phyloP scores from a whole-genome alignment of 164 flowering plant genomes.

The Umbellularia californica region DNA sequence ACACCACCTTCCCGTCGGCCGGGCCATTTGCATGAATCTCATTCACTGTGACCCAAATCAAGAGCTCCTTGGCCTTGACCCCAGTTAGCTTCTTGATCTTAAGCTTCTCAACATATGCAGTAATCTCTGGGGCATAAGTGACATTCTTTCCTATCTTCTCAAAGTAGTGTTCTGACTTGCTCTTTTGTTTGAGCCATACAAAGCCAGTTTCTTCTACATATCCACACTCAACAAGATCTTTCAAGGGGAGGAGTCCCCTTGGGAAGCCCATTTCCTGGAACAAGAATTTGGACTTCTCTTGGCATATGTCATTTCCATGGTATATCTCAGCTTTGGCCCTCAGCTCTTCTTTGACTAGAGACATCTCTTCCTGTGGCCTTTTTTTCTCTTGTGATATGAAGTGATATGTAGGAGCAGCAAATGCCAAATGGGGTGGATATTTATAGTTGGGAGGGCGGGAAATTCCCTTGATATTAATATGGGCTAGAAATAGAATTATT shows the following conservation, averaged over 20 bases:
- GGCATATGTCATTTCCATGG: conserved; percentile 4
- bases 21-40: neutral
- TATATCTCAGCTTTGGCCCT: conserved; percentile 3
- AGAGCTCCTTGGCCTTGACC: conserved; percentile 3
- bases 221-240: conserved; percentile 1
- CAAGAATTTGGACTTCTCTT: neutral
- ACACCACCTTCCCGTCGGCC: neutral
- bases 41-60: neutral
- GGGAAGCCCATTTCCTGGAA: conserved; percentile 4
- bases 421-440: neutral
- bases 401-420: neutral
- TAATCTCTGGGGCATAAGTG: conserved; percentile 3
- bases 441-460: neutral
- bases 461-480: neutral
- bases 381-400: neutral
- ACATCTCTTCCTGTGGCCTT: neutral
- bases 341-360: neutral
- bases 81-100: neutral
- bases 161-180: neutral
- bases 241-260: conserved; percentile 4
- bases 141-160: neutral
- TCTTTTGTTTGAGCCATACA: conserved; percentile 5
- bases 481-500: neutral
- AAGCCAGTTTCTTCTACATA: conserved; percentile 2
- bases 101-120: conserved; percentile 3